Conservation (phyloP, 208 protist genomes). For the Wallacemonas collosoma region DNA sequence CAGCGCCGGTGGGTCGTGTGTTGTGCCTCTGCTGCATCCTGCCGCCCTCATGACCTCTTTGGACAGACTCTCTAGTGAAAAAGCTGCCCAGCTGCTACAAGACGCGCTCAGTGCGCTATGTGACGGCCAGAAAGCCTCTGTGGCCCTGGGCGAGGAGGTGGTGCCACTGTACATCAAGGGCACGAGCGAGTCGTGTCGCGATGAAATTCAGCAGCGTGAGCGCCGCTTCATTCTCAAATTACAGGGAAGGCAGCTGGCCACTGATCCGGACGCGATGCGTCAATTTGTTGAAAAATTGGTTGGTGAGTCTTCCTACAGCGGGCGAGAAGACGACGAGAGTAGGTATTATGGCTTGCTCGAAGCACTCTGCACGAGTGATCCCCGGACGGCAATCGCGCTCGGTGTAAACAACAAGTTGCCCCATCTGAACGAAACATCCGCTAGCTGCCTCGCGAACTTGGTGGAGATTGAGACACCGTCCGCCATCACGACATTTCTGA, state of each 20-base stretch:
- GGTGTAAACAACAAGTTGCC: conserved; percentile 61
- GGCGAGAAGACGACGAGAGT: conserved; percentile 22
- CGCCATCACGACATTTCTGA: conserved; percentile 56
- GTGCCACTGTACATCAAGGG: conserved; percentile 46
- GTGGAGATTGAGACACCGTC: conserved; percentile 47
- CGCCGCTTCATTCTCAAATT: conserved; percentile 52
- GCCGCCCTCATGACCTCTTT: conserved; percentile 25
- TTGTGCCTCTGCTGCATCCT: conserved; percentile 28
- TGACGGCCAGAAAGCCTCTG: neutral
- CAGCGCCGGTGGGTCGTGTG: neutral
- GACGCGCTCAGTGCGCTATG: conserved; percentile 21
- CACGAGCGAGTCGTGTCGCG: conserved; percentile 13
- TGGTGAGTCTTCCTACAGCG: neutral
- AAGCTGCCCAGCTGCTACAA: conserved; percentile 34
- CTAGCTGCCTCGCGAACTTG: conserved; percentile 38
- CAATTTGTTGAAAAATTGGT: conserved; percentile 28
- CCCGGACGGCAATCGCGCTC: conserved; percentile 45
- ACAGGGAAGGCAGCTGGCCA: conserved; percentile 38
- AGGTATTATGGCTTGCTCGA: conserved; percentile 65
- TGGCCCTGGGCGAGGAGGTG: neutral
- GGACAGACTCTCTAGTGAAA: conserved; percentile 19
- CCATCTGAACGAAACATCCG: conserved; percentile 33
- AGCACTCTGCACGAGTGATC: conserved; percentile 37
- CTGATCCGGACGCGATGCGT: conserved; percentile 27
- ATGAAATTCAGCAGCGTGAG: conserved; percentile 44